Evolutionary conservation across 768 basidiomycete genomes (phyloP).

Genomic region (Lactifluus echinatus): DNA sequence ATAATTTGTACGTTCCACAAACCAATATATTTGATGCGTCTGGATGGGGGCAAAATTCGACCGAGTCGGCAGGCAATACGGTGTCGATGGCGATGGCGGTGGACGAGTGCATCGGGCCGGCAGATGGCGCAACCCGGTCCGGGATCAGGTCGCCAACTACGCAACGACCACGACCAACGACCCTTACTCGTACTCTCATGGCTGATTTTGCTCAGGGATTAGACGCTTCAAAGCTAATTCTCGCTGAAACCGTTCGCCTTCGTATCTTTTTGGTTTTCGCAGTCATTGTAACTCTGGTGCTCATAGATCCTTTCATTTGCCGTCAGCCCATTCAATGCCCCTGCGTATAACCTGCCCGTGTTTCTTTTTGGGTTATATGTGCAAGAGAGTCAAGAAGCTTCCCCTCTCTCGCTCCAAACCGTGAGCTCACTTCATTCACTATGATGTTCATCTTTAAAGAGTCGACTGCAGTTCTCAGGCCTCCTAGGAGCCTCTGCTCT

Average conservation of each 20-base stretch:
- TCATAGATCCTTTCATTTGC: conserved; percentile 53
- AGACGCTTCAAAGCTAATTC: conserved; percentile 62
- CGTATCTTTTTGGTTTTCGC: background rate
- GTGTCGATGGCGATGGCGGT: conserved; percentile 66
- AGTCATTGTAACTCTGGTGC: background rate
- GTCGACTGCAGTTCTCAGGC: conserved; percentile 46
- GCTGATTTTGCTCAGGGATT: conserved; percentile 62
- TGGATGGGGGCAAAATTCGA: conserved; percentile 82
- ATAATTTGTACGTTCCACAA: conserved; percentile 88
- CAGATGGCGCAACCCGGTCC: background rate
- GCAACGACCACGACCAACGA: too few relatives aligned
- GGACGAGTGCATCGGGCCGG: conserved; percentile 5
- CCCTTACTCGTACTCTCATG: too few relatives aligned
- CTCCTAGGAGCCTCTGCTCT: conserved; percentile 52
- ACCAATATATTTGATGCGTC: conserved; percentile 56
- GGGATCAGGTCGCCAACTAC: background rate
- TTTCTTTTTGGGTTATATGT: conserved; percentile 71
- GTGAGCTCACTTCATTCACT: conserved; percentile 33
- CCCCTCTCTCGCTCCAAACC: conserved; percentile 48
- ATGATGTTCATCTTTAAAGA: background rate
- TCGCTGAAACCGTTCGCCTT: conserved; percentile 46
- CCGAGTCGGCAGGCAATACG: conserved; percentile 75
- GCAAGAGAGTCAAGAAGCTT: conserved; percentile 58
- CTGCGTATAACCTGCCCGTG: conserved; percentile 74
- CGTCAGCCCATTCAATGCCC: conserved; percentile 45